Conservation (phyloP, 1,284 basidiomycete species). For the Hortiboletus rubellus region DNA sequence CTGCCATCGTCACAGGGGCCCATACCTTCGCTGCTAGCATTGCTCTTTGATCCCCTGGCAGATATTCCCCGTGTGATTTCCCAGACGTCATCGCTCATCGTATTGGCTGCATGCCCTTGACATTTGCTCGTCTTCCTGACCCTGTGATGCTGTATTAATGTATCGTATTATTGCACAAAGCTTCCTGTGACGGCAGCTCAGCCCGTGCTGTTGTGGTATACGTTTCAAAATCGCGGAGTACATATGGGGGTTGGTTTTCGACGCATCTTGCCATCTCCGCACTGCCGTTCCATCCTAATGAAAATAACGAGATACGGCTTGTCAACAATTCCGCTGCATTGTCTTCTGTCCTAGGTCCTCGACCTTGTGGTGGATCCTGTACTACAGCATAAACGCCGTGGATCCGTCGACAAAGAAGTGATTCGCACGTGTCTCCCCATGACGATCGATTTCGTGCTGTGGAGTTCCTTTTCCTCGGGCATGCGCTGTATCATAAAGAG, state of each 20-base stretch:
- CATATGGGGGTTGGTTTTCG: constrained; percentile 11
- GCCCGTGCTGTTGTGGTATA: neutral
- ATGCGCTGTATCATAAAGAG: constrained; percentile 8
- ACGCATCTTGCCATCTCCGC: constrained; percentile 30
- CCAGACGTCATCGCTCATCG: neutral
- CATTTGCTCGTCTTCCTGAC: constrained; percentile 7
- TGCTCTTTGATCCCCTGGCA: neutral
- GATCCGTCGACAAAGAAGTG: constrained; percentile 6
- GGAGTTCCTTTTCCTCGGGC: constrained; percentile 9
- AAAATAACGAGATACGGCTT: constrained; percentile 29
- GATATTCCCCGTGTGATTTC: neutral
- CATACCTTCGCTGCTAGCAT: neutral
- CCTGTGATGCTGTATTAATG: constrained; percentile 23
- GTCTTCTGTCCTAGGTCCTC: constrained; percentile 32
- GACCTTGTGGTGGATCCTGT: constrained; percentile 27
- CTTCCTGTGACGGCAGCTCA: constrained; percentile 22
- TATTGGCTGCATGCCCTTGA: neutral
- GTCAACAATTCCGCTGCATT: constrained; percentile 24
- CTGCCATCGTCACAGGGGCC: constrained; percentile 7
- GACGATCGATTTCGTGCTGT: constrained; percentile 7
- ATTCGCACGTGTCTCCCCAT: constrained; percentile 22
- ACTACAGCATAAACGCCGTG: constrained; percentile 24
- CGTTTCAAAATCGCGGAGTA: constrained; percentile 20
- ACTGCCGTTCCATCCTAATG: constrained; percentile 24
- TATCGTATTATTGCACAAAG: constrained; percentile 1